Base-by-base conservation (phyloP, 2,329 filamentous ascomycete genomes). In the Beauveria australis region DNA sequence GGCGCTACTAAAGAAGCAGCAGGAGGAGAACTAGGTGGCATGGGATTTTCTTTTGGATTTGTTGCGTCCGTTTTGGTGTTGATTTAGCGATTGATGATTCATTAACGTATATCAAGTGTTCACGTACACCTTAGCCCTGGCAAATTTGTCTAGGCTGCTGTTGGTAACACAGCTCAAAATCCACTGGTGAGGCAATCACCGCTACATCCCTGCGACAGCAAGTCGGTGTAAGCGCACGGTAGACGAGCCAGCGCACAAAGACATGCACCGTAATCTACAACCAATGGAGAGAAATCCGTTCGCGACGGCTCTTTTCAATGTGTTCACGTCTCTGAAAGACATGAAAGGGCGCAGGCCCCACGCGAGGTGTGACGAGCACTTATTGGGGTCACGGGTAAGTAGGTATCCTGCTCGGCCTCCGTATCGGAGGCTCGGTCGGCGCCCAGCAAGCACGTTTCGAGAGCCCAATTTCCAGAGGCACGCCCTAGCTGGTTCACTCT, bases 371-470 rank as follows among this genome's bases (percentile, higher is more conserved):
- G 26, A 51, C 41, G 7, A 9, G 9, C 18, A 30, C 26, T 10
- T 8, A n/a, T n/a, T 28, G 28, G 19, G 49, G 57, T 59, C 56
- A 59, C 56, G 57, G 57, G 57, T 53, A 53, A 33, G 22, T 22
- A 48, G 16, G 24, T 16, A 48, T 41, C 19, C 18, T 53, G 48
- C 57, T 59, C 57, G 57, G 57, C 57, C 54, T 59, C 57, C 40
- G 48, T 53, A 59, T 59, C 57, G 48, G 57, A 59, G 48, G 16
- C 57, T 59, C 57, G 57, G 57, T 53, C 57, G 49, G 40, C 49
- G 41, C n/a, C 33, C 44, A 43, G 33, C 44, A 48, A 40, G 28
- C 26, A 44, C 46, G 19, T 44, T 16, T 52, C 46, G 12, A 46
- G 56, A 18, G 33, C 33, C 56, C 46, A 44, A 49, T 19, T 41